phyloP scores from a whole-genome alignment of 306 rosid species.

The Abrus precatorius region DNA sequence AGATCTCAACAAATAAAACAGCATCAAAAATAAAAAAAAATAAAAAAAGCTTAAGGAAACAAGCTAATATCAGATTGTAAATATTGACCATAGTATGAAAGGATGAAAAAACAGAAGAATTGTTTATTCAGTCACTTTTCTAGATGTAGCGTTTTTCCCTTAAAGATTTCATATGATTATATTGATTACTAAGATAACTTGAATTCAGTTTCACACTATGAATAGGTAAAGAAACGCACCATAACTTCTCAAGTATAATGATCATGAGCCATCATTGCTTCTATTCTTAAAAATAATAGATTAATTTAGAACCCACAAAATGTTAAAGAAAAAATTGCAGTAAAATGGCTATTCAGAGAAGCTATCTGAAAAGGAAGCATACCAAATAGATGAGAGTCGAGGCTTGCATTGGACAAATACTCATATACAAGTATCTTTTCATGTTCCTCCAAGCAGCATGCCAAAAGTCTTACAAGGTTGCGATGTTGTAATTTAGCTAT shows the following conservation, averaged over 20 bases:
- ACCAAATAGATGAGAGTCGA: slow-evolving; percentile 61
- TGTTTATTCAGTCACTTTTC: neutral
- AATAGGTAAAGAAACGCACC: neutral
- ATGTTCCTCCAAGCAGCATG: slow-evolving; percentile 58
- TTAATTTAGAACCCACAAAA: neutral
- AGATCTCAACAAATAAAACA: neutral
- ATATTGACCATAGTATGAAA: neutral
- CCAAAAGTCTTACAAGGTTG: slow-evolving; percentile 72
- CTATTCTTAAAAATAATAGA: neutral
- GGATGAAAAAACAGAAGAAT: neutral
- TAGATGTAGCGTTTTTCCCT: neutral
- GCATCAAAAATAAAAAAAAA: neutral
- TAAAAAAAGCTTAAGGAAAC: neutral
- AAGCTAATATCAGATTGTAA: neutral
- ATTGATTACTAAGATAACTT: neutral
- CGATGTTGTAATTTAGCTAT: slow-evolving; percentile 63
- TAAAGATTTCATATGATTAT: neutral
- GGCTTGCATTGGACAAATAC: slow-evolving; percentile 65
- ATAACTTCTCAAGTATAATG: neutral
- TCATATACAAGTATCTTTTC: slow-evolving; percentile 71
- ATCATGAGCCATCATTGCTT: neutral
- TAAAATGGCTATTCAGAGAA: neutral
- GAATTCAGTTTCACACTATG: neutral
- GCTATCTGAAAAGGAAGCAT: slow-evolving; percentile 9
- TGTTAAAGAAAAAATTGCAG: neutral